These are phyloP conservation scores for Ophiostoma sp. DNA, from an alignment of 2,329 filamentous ascomycete genomes.

Conservation along the genomic window DNA sequence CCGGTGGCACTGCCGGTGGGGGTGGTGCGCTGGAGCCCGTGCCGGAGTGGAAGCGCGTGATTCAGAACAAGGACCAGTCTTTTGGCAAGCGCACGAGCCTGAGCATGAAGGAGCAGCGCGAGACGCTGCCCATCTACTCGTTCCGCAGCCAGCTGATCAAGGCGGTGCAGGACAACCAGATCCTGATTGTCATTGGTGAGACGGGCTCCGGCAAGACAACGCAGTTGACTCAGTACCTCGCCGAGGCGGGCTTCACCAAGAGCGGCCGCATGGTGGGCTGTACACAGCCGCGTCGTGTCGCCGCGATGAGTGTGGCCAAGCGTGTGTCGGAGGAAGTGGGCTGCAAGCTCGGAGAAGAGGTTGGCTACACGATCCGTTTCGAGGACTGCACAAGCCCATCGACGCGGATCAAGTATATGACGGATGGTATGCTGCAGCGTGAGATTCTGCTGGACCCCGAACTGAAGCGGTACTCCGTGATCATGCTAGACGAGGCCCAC, in stretches of 20 bases:
- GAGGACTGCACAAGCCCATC: conserved; percentile 84
- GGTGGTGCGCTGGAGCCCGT: conserved; percentile 49
- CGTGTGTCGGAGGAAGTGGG: conserved; percentile 84
- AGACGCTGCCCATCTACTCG: conserved; percentile 80
- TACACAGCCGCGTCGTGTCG: conserved; percentile 92
- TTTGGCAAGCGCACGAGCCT: conserved; percentile 82
- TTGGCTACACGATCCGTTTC: conserved; percentile 96
- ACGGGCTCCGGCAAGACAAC: conserved; percentile 97
- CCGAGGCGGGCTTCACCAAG: conserved; percentile 84
- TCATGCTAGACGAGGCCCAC: conserved; percentile 98
- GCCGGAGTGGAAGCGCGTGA: conserved; percentile 88
- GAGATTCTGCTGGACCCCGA: conserved; percentile 92
- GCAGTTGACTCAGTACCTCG: conserved; percentile 89
- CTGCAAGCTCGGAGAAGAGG: conserved; percentile 70
- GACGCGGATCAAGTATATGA: conserved; percentile 99
- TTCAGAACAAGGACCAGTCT: conserved; percentile 71
- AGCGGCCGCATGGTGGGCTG: conserved; percentile 89
- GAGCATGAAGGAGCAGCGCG: conserved; percentile 91
- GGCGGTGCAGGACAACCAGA: conserved; percentile 79
- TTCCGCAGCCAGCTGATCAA: conserved; percentile 85
- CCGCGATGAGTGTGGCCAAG: conserved; percentile 87
- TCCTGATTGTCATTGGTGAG: conserved; percentile 93
- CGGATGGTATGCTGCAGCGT: conserved; percentile 93
- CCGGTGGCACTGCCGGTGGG: conserved; percentile 8
- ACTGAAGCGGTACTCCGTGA: conserved; percentile 83